Conservation (phyloP, 805 yeast species). For the Myxozyma lipomycoides region DNA sequence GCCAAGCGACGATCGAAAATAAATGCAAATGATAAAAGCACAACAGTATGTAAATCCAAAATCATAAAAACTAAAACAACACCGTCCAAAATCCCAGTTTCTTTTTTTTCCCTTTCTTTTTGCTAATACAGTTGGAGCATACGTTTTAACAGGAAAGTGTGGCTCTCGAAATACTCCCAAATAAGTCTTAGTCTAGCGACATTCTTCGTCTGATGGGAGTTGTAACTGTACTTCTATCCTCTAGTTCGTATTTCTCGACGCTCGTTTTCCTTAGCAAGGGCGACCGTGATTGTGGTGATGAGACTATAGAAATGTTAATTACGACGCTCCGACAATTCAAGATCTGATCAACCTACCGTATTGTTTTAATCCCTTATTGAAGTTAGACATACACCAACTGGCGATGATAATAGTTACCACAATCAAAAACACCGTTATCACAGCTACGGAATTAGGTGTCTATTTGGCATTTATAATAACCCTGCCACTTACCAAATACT, state of each 20-base stretch:
- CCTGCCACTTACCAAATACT: slow-evolving; percentile 33
- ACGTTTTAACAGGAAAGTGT: too few relatives aligned
- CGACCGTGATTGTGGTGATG: background rate
- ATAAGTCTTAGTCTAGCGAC: slow-evolving; percentile 8
- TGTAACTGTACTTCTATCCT: background rate
- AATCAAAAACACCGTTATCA: slow-evolving; percentile 42
- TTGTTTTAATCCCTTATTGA: slow-evolving; percentile 33
- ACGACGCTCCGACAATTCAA: too few relatives aligned
- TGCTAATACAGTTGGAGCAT: too few relatives aligned
- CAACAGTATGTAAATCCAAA: too few relatives aligned
- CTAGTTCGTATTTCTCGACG: background rate
- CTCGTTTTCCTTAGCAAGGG: background rate
- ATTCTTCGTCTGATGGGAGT: slow-evolving; percentile 8
- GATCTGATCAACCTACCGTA: slow-evolving; percentile 5
- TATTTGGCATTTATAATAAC: background rate
- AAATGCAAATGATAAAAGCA: too few relatives aligned
- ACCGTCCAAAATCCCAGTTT: too few relatives aligned
- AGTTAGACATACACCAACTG: slow-evolving; percentile 33
- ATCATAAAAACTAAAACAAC: too few relatives aligned
- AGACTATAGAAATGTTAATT: background rate
- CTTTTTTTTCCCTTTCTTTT: too few relatives aligned
- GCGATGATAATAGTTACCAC: slow-evolving; percentile 38
- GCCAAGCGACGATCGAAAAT: too few relatives aligned
- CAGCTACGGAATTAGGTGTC: slow-evolving; percentile 32
- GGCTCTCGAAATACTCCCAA: too few relatives aligned